Conservation (phyloP, 78 protist species). For the Chrysochromulina parva region DNA sequence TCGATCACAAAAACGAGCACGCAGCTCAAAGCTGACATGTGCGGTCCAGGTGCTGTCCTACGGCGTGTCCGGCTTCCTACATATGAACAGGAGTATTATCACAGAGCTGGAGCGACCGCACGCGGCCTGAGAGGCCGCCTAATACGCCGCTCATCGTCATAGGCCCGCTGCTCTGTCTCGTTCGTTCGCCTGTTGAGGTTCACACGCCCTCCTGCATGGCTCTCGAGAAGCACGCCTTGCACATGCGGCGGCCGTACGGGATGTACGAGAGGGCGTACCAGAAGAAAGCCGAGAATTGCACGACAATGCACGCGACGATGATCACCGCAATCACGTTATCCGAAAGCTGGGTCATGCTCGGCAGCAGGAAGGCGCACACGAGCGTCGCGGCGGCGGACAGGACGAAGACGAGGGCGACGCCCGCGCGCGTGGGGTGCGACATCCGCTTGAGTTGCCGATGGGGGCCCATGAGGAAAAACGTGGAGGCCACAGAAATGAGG, state of each 20-base stretch:
- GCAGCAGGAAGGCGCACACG: neutral
- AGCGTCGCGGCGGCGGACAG: constrained; percentile 32
- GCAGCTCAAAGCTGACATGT: too few relatives aligned
- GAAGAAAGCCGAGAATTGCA: constrained; percentile 36
- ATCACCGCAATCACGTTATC: neutral
- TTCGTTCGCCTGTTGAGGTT: too few relatives aligned
- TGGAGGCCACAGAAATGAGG: neutral
- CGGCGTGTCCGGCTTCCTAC: too few relatives aligned
- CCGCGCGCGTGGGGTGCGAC: neutral
- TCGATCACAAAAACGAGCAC: too few relatives aligned
- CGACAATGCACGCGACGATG: neutral
- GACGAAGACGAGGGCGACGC: constrained; percentile 19
- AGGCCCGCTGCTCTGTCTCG: too few relatives aligned
- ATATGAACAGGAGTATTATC: too few relatives aligned
- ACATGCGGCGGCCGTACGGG: constrained; percentile 24
- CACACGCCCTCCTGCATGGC: too few relatives aligned
- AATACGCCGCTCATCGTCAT: too few relatives aligned
- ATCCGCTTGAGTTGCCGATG: constrained; percentile 36
- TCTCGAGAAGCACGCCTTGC: neutral
- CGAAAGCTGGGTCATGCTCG: too few relatives aligned
- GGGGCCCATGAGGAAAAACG: constrained; percentile 48
- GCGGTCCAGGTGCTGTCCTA: too few relatives aligned
- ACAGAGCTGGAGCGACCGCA: too few relatives aligned
- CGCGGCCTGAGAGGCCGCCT: too few relatives aligned
- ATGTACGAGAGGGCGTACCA: constrained; percentile 55